phyloP scores from a whole-genome alignment of 805 yeast species.

The Pichia ethanolica region DNA sequence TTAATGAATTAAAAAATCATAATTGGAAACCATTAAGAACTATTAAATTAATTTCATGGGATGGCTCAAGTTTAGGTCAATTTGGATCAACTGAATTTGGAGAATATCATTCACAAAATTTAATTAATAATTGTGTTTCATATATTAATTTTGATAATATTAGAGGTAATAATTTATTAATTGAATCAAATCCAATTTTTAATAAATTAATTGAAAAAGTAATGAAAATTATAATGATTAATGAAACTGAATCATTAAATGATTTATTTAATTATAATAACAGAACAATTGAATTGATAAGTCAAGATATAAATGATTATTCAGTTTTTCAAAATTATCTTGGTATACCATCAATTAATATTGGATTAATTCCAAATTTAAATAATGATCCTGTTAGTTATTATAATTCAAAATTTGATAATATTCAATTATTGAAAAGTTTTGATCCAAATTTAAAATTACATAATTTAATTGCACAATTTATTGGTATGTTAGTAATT shows the following conservation, averaged over 20 bases:
- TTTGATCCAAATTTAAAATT: slow-evolving; percentile 39
- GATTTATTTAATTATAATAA: slow-evolving; percentile 39
- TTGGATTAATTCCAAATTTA: slow-evolving; percentile 34
- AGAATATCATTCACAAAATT: slow-evolving; percentile 35
- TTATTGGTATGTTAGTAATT: slow-evolving; percentile 48
- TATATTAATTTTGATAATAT: slow-evolving; percentile 50
- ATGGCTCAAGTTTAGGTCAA: slow-evolving; percentile 41
- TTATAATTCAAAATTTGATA: slow-evolving; percentile 52
- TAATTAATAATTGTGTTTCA: slow-evolving; percentile 38
- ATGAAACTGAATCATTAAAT: slow-evolving; percentile 34
- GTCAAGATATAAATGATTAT: slow-evolving; percentile 45
- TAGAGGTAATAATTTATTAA: slow-evolving; percentile 40
- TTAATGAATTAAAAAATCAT: slow-evolving; percentile 33
- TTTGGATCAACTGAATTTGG: slow-evolving; percentile 53
- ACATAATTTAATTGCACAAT: slow-evolving; percentile 54
- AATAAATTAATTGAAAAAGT: slow-evolving; percentile 37
- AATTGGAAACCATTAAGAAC: slow-evolving; percentile 41
- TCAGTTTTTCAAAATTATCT: slow-evolving; percentile 57
- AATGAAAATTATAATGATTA: slow-evolving; percentile 38
- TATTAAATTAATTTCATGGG: slow-evolving; percentile 35
- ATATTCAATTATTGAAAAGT: slow-evolving; percentile 46
- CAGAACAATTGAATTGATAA: slow-evolving; percentile 34
- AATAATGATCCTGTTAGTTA: slow-evolving; percentile 46
- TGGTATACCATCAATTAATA: slow-evolving; percentile 56
- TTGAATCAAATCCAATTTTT: slow-evolving; percentile 53